Evolutionary conservation across 345 rosid genomes (phyloP).

Genomic region (Rhodamnia rubescens): DNA sequence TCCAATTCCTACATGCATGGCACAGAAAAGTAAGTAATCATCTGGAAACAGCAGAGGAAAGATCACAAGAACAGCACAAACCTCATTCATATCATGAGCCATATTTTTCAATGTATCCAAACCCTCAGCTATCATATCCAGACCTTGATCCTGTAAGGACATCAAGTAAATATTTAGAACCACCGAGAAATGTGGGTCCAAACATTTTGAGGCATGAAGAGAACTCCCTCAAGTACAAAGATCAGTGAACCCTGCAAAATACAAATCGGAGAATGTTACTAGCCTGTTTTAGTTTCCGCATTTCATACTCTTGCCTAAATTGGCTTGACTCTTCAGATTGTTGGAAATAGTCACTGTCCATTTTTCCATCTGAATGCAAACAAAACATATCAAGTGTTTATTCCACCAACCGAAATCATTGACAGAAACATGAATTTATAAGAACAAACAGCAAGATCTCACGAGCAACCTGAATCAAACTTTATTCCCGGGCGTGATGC

Average conservation of each 20-base stretch:
- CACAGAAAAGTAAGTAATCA: not conserved
- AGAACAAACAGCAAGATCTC: not conserved
- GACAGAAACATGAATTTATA: not conserved
- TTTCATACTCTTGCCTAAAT: slow-evolving; percentile 90
- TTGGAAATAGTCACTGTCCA: slow-evolving; percentile 86
- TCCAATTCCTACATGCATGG: slow-evolving; percentile 66
- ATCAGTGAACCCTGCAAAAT: not conserved
- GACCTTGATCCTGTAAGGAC: slow-evolving; percentile 75
- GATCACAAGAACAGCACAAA: slow-evolving; percentile 7
- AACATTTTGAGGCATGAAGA: not conserved
- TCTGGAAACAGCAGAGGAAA: not conserved
- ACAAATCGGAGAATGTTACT: slow-evolving; percentile 4
- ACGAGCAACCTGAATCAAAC: slow-evolving; percentile 78
- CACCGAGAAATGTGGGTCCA: not conserved
- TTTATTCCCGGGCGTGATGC: slow-evolving; percentile 74
- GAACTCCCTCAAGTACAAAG: not conserved
- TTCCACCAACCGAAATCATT: not conserved
- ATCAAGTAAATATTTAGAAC: not conserved
- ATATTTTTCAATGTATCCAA: slow-evolving; percentile 89
- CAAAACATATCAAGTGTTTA: not conserved
- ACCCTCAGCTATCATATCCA: slow-evolving; percentile 91
- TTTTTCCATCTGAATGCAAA: slow-evolving; percentile 43
- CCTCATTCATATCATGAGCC: slow-evolving; percentile 99
- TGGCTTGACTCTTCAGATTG: slow-evolving; percentile 63
- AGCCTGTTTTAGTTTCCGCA: slow-evolving; percentile 85